Percentiles rank a stretch among this genome's conserved stretches.
These are phyloP conservation scores for Melanogaster broomeanus DNA, from an alignment of 768 basidiomycete species.

Conservation along the genomic window DNA sequence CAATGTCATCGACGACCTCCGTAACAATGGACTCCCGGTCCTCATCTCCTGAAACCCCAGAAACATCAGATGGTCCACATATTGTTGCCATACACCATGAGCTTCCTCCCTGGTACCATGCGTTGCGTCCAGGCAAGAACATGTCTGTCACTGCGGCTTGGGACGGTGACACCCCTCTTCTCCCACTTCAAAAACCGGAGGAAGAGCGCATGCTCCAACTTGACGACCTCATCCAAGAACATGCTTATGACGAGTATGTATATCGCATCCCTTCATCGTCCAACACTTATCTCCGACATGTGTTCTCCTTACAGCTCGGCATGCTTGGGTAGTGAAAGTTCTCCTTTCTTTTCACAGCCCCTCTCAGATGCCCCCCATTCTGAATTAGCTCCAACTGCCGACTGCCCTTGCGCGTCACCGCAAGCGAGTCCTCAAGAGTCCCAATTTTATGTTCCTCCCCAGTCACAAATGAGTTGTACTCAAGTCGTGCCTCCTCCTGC, in stretches of 20 bases:
- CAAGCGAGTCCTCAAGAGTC: conserved; percentile 28
- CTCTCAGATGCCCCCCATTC: conserved; percentile 36
- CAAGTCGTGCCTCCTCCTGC: conserved; percentile 71
- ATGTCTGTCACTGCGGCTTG: conserved; percentile 41
- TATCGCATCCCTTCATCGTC: conserved; percentile 14
- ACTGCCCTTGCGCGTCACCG: conserved; percentile 34
- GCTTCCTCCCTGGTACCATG: conserved; percentile 58
- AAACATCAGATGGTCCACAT: conserved; percentile 55
- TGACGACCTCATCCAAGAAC: conserved; percentile 73
- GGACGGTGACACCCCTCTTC: conserved; percentile 43
- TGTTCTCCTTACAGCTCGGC: conserved; percentile 14
- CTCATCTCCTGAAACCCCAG: conserved; percentile 71
- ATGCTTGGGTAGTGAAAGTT: conserved; percentile 20
- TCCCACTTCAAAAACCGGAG: conserved; percentile 47
- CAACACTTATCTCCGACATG: conserved; percentile 1
- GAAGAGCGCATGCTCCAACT: conserved; percentile 61
- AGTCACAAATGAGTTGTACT: conserved; percentile 48
- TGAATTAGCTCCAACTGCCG: conserved; percentile 31
- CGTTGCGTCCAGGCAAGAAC: conserved; percentile 45
- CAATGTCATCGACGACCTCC: conserved; percentile 63
- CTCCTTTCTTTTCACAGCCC: conserved; percentile 8
- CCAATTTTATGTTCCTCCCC: conserved; percentile 34
- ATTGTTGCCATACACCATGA: conserved; percentile 51
- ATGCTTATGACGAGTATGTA: conserved; percentile 75
- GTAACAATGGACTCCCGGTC: conserved; percentile 61